Base-by-base conservation (phyloP, 495 filamentous ascomycete genomes). In the Aspergillus funiculosus region DNA sequence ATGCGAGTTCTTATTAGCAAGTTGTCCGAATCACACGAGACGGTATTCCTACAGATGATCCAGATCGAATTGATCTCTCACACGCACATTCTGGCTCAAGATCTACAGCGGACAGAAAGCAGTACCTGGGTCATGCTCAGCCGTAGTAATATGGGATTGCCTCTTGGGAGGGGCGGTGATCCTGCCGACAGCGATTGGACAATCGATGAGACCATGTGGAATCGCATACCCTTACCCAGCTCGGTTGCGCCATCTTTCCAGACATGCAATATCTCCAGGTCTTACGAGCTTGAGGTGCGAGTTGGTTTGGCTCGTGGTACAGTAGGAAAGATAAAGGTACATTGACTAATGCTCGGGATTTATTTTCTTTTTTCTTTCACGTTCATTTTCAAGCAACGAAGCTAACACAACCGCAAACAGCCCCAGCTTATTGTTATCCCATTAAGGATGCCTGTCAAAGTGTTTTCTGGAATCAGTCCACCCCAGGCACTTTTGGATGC, bases 381-480 rank as follows among this genome's bases (percentile, higher is more conserved):
- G 4, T 28, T 19, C 29, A n/a, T 35, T 34, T 28, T 28, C 43
- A 24, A 25, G 9, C 11, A 14, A 27, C 10, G 5, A 7, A 10
- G 32, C 43, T 46, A 30, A 46, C 14, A 2, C 14, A 9, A 58
- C 42, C 21, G 43, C 19, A 27, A 44, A 40, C 52, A 85, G 74
- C 74, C 81, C 29, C 85, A 91, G 58, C 67, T 79, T 29, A 76
- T 87, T 19, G 73, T 85, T 46, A 77, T 95, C 4, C 83, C 87
- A 14, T 70, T 97, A 14, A 74, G 81, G 42, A 81, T 95, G 62
- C 82, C 82, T 49, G 74, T 92, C 48, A 69, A 87, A 32, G 78
- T 98, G 35, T 95, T 77, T 64, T 94, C 89, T n/a, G 92, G 92
- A 57, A 89, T 96, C 31, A 67, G 74, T n/a, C 90, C 91, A 1